phyloP scores from a whole-genome alignment of 768 basidiomycete species.

The Grammothele lineata region DNA sequence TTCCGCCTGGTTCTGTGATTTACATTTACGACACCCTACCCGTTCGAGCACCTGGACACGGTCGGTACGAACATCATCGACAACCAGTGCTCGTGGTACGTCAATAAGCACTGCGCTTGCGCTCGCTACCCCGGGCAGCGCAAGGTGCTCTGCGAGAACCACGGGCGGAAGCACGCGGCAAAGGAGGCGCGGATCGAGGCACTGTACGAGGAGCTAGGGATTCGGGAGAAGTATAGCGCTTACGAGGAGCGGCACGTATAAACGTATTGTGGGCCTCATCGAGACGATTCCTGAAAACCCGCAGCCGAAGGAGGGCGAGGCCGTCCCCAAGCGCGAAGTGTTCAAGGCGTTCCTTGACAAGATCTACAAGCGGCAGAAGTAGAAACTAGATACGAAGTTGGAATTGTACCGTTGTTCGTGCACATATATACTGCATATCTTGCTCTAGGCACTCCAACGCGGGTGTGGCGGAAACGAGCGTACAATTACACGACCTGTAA shows the following conservation, averaged over 20 bases:
- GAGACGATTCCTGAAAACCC: constrained; percentile 60
- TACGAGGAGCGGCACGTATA: constrained; percentile 81
- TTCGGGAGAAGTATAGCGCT: constrained; percentile 60
- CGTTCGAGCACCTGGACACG: constrained; percentile 91
- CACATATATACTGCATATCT: too few relatives aligned
- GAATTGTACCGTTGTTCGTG: too few relatives aligned
- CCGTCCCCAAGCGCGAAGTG: constrained; percentile 54
- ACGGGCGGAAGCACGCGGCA: constrained; percentile 54
- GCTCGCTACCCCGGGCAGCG: constrained; percentile 54
- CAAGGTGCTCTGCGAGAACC: constrained; percentile 55
- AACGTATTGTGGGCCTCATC: constrained; percentile 63
- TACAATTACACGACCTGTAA: too few relatives aligned
- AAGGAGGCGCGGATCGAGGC: constrained; percentile 60
- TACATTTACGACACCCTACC: too few relatives aligned
- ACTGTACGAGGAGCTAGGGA: constrained; percentile 66
- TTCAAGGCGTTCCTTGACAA: constrained; percentile 87
- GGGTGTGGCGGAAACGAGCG: too few relatives aligned
- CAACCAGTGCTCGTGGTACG: constrained; percentile 97
- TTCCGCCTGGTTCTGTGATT: too few relatives aligned
- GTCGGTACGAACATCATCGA: constrained; percentile 97
- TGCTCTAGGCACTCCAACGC: too few relatives aligned
- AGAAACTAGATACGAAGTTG: too few relatives aligned
- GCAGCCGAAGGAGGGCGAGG: constrained; percentile 30
- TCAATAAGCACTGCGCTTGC: constrained; percentile 85
- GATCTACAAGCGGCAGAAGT: constrained; percentile 66